Percentiles rank a stretch among this genome's conserved stretches.
Evolutionary conservation across 192 early-diverging fungal species (phyloP).

Genomic region (Dissophora globulifera): DNA sequence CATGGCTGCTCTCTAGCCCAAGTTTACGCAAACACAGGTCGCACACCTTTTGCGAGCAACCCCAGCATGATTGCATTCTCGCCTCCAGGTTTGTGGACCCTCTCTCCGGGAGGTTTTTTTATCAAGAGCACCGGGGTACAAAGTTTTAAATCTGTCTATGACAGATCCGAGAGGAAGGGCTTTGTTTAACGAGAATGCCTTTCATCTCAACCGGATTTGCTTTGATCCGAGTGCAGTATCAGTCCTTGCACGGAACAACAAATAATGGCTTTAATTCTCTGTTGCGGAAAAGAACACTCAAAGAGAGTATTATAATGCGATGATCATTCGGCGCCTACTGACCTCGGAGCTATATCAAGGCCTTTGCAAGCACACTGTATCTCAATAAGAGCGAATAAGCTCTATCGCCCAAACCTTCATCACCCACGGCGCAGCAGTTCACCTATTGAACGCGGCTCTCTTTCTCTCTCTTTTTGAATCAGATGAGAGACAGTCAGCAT

Average conservation of each 20-base stretch:
- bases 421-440: not conserved
- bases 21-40: too few species aligned
- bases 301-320: not conserved
- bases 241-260: too few species aligned
- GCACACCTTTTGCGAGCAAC: too few species aligned
- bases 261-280: too few species aligned
- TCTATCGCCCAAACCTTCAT: not conserved
- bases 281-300: slow-evolving; percentile 1
- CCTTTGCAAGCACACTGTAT: not conserved
- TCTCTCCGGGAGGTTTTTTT: too few species aligned
- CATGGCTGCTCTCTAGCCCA: too few species aligned
- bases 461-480: too few species aligned
- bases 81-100: too few species aligned
- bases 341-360: not conserved
- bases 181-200: not conserved
- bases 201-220: not conserved
- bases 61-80: too few species aligned
- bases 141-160: not conserved
- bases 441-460: too few species aligned
- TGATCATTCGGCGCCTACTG: not conserved
- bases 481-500: too few species aligned
- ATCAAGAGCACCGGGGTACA: not conserved
- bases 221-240: too few species aligned
- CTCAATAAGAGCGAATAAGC: not conserved
- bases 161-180: not conserved